A percentile compares a stretch with the other conserved stretches of the same genome.
Evolutionary conservation across 2,329 filamentous ascomycete genomes (phyloP).

Genomic region (Exophiala phaeomuriformis): DNA sequence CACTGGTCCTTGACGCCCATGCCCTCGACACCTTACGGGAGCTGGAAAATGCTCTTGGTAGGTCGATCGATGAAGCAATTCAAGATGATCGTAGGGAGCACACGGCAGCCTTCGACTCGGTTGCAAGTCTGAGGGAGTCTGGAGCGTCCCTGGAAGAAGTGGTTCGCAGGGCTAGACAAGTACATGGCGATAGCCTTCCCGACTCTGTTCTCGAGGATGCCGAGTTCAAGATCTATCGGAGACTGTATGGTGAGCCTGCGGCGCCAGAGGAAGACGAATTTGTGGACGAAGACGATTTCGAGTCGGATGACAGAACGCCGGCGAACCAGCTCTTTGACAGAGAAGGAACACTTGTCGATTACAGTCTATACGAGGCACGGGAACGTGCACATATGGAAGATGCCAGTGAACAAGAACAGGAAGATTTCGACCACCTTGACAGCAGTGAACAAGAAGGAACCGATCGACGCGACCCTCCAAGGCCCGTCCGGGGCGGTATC

Average conservation of each 20-base stretch:
- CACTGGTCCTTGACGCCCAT: no score
- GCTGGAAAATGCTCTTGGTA: constrained; percentile 18
- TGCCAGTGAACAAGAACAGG: background rate
- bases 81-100: constrained; percentile 9
- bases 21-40: constrained; percentile 12
- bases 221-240: constrained; percentile 68
- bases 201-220: constrained; percentile 60
- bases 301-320: constrained; percentile 29
- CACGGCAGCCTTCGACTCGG: background rate
- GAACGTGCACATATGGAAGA: background rate
- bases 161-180: constrained; percentile 64
- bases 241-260: constrained; percentile 68
- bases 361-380: constrained; percentile 6
- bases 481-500: constrained; percentile 10
- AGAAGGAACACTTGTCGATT: constrained; percentile 34
- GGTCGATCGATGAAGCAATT: constrained; percentile 20
- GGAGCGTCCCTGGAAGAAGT: constrained; percentile 50
- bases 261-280: constrained; percentile 30
- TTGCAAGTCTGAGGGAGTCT: constrained; percentile 13
- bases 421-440: no score
- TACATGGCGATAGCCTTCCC: constrained; percentile 71
- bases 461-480: background rate
- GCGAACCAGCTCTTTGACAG: constrained; percentile 33
- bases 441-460: background rate
- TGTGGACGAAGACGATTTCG: constrained; percentile 24